These are phyloP conservation scores for Phialophora macrospora DNA, from an alignment of 2,329 filamentous ascomycete genomes.

Conservation along the genomic window DNA sequence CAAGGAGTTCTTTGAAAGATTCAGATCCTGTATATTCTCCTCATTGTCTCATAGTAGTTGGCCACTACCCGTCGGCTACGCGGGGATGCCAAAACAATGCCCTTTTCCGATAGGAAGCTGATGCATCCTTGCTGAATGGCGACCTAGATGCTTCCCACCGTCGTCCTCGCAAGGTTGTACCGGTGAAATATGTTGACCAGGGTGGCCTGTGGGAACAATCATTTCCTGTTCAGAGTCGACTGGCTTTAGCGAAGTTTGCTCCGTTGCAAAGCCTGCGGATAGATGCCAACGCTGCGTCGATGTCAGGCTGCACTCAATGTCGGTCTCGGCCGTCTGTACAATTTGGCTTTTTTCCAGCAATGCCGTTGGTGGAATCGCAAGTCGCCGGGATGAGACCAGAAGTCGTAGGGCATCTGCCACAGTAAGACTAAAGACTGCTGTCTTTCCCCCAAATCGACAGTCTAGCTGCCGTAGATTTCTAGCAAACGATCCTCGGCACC, in stretches of 20 bases:
- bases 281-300: background rate
- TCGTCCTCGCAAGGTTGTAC: background rate
- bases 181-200: background rate
- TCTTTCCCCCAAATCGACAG: background rate
- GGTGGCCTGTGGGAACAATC: background rate
- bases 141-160: background rate
- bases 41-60: background rate
- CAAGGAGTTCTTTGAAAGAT: background rate
- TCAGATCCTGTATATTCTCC: background rate
- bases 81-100: background rate
- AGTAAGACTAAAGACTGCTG: background rate
- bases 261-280: background rate
- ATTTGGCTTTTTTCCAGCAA: background rate
- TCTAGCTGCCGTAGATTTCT: slow-evolving; percentile 46
- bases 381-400: background rate
- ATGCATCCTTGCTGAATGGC: background rate
- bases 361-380: background rate
- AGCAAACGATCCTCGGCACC: slow-evolving; percentile 85
- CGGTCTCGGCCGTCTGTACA: background rate
- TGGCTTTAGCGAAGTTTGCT: background rate
- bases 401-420: background rate
- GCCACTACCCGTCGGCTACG: background rate
- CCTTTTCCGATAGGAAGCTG: background rate
- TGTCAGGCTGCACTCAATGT: background rate
- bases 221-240: no score